Conservation (phyloP, 176 grass and related monocot genomes). For the Pontederia crassipes region DNA sequence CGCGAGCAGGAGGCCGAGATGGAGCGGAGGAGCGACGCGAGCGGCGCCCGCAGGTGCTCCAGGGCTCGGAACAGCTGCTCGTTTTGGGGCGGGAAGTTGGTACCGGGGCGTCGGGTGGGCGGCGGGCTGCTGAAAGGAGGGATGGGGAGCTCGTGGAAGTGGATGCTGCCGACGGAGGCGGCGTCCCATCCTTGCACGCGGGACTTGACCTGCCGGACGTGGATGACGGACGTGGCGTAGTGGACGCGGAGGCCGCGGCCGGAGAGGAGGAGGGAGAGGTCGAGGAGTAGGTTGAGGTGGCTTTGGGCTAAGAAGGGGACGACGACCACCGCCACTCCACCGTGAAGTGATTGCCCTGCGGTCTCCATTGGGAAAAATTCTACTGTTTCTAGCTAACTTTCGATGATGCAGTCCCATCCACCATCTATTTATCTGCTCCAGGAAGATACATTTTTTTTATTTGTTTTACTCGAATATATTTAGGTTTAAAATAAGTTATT, state of each 20-base stretch:
- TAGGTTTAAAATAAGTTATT: too few species aligned
- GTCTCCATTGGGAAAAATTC: too few species aligned
- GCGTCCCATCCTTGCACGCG: constrained; percentile 13
- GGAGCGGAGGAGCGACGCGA: too few species aligned
- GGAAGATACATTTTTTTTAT: too few species aligned
- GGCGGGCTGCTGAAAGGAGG: constrained; percentile 9
- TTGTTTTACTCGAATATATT: too few species aligned
- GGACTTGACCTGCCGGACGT: constrained; percentile 33
- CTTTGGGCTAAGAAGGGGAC: constrained; percentile 56
- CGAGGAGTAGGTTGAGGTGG: constrained; percentile 59
- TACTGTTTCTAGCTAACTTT: too few species aligned
- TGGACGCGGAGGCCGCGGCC: constrained; percentile 35
- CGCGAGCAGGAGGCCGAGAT: too few species aligned
- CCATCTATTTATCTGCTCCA: too few species aligned
- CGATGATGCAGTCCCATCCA: too few species aligned
- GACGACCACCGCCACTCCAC: constrained; percentile 26
- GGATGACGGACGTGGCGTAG: constrained; percentile 42
- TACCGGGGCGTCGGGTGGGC: constrained; percentile 1
- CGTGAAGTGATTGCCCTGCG: too few species aligned
- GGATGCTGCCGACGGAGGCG: constrained; percentile 7
- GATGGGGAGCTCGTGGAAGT: constrained; percentile 1
- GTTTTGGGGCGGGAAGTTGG: constrained; percentile 16
- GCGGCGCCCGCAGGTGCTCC: too few species aligned
- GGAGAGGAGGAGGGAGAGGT: constrained; percentile 41
- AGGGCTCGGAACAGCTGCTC: too few species aligned